phyloP scores from a whole-genome alignment of 2,329 filamentous ascomycete species.

The Decorospora gaudefroyi region DNA sequence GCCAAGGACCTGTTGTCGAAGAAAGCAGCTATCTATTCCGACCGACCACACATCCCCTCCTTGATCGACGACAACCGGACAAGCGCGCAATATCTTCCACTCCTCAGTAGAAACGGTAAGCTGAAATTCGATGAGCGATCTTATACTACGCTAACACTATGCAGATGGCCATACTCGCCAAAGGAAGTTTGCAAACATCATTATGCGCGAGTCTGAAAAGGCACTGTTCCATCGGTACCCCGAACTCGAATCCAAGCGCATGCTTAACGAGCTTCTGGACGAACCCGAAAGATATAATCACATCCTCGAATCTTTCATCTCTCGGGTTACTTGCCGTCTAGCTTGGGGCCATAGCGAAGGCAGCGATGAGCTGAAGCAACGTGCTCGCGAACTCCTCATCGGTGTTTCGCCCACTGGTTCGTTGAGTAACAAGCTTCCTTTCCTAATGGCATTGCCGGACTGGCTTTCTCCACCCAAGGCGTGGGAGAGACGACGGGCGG shows the following conservation, averaged over 20 bases:
- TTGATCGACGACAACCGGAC: slow-evolving; percentile 52
- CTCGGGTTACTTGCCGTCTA: slow-evolving; percentile 53
- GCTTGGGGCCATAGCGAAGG: slow-evolving; percentile 53
- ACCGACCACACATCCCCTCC: slow-evolving; percentile 53
- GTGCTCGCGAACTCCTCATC: slow-evolving; percentile 53
- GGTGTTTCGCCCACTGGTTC: slow-evolving; percentile 54
- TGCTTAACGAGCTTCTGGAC: slow-evolving; percentile 52
- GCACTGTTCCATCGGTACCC: slow-evolving; percentile 51
- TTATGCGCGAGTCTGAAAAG: slow-evolving; percentile 52
- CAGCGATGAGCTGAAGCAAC: slow-evolving; percentile 54
- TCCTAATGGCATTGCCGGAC: slow-evolving; percentile 53
- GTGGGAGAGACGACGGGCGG: slow-evolving; percentile 52
- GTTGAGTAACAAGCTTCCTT: slow-evolving; percentile 53
- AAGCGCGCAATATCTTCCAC: slow-evolving; percentile 52
- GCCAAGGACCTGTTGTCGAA: slow-evolving; percentile 52
- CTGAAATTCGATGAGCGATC: background rate
- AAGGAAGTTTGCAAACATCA: slow-evolving; percentile 52
- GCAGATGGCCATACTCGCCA: slow-evolving; percentile 50
- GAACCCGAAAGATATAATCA: slow-evolving; percentile 52
- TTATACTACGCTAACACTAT: slow-evolving; percentile 19
- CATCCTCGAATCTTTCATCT: slow-evolving; percentile 52
- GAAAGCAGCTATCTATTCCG: slow-evolving; percentile 54
- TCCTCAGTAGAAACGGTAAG: slow-evolving; percentile 52
- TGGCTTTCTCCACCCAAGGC: slow-evolving; percentile 51
- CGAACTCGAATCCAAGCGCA: slow-evolving; percentile 52